Base-by-base conservation (phyloP, 305 asterid species). In the Withania somnifera region DNA sequence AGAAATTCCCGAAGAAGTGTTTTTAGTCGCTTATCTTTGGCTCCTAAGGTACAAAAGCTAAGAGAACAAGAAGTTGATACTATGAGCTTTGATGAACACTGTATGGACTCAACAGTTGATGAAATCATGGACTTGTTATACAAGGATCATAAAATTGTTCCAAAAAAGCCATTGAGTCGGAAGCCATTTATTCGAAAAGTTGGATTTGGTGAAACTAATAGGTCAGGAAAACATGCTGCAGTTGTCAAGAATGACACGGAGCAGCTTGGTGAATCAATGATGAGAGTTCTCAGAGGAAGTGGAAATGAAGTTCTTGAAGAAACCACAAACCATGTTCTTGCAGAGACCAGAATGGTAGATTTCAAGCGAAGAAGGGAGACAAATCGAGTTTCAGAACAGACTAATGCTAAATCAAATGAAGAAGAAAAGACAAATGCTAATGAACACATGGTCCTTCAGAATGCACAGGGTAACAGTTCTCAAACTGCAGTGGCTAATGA, bases 351-450 rank as follows among this genome's bases (percentile, higher is more conserved):
- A 54, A 77, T 38, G 22, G 90, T 91, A 87, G 90, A 86, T 83
- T 93, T 91, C 79, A 90, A 86, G 87, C 95, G 97, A 34, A 90
- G 93, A 60, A 88, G 91, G 81, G 87, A 87, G 36, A 85, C 81
- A 80, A 88, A 84, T 28, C 80, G 80, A 26, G 45, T 63, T 75
- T 28, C 80, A 75, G 63, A 75, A 75, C 42, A 75, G 42, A 75
- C 28, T 50, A 50, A 32, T 24, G 63, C 20, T 4, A 24, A 75
- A 75, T 1, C 50, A 54, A 75, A 75, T n/a, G 11, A 17, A 50
- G 80, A 75, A 75, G 80, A 28, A 28, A 32, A 28, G 26, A 26
- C 11, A 17, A 50, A 50, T 50, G 80, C 61, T 51, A 11, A 11
- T 50, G 63, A 75, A 50, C 7, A 17, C 11, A 28, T 0, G 10